Percentiles rank a stretch among this genome's conserved stretches.
Evolutionary conservation across 208 protist species (phyloP).

Genomic region (Paratrypanosoma confusum): DNA sequence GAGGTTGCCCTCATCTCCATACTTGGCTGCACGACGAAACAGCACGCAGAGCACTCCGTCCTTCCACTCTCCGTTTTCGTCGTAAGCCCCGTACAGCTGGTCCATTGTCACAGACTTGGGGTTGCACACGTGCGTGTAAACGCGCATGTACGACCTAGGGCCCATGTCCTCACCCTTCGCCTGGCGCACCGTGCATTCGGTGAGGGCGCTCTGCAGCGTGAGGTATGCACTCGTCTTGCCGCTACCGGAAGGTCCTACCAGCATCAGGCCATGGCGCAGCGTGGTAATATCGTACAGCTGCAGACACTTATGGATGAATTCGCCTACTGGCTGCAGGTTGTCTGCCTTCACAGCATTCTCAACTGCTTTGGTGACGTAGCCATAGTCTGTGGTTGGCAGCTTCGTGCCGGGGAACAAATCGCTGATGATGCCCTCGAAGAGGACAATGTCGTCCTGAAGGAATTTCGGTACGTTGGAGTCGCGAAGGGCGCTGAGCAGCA

Average conservation of each 20-base stretch:
- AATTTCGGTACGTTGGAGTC: constrained; percentile 99
- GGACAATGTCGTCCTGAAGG: constrained; percentile 86
- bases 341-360: constrained; percentile 34
- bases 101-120: constrained; percentile 98
- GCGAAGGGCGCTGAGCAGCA: constrained; percentile 91
- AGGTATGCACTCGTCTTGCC: constrained; percentile 94
- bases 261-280: constrained; percentile 98
- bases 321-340: constrained; percentile 78
- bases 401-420: constrained; percentile 96
- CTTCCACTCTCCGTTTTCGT: constrained; percentile 95
- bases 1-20: constrained; percentile 75
- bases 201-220: constrained; percentile 73
- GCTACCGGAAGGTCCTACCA: constrained; percentile 93
- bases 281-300: constrained; percentile 98
- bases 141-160: constrained; percentile 70
- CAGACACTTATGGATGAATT: constrained; percentile 95
- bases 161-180: constrained; percentile 58
- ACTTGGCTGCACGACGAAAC: constrained; percentile 86
- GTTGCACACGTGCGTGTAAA: constrained; percentile 92
- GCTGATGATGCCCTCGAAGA: constrained; percentile 96
- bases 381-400: constrained; percentile 90
- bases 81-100: constrained; percentile 96
- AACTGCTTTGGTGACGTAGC: constrained; percentile 78
- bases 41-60: constrained; percentile 94
- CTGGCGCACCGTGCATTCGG: constrained; percentile 56